These are phyloP conservation scores for Debaryomyces sp. DNA, from an alignment of 1,139 yeast genomes.

Conservation along the genomic window DNA sequence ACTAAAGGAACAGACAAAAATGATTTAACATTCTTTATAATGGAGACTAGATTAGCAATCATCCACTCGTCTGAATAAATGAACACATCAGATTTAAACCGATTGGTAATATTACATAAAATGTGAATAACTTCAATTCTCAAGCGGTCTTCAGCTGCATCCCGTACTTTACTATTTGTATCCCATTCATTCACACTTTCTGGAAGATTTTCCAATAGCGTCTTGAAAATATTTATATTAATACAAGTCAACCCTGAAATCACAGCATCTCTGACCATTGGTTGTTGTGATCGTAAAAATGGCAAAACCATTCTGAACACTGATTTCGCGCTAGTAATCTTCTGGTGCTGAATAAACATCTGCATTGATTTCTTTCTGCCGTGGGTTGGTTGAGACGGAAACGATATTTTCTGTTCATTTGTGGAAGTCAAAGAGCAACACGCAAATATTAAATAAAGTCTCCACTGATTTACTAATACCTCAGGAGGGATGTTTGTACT, in stretches of 20 bases:
- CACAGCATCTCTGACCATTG: slow-evolving; percentile 78
- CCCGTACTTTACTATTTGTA: slow-evolving; percentile 28
- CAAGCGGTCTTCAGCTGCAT: slow-evolving; percentile 47
- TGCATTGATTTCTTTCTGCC: slow-evolving; percentile 75
- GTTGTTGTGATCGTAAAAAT: slow-evolving; percentile 69
- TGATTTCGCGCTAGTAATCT: slow-evolving; percentile 89
- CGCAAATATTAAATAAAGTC: slow-evolving; percentile 83
- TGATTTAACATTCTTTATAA: slow-evolving; percentile 65
- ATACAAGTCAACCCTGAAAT: slow-evolving; percentile 86
- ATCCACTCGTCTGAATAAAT: slow-evolving; percentile 72
- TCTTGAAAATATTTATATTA: slow-evolving; percentile 84
- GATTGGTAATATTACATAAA: slow-evolving; percentile 66
- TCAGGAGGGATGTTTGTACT: slow-evolving; percentile 58
- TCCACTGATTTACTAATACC: slow-evolving; percentile 82
- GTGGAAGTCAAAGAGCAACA: slow-evolving; percentile 92
- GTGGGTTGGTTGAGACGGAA: slow-evolving; percentile 63
- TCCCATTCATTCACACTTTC: slow-evolving; percentile 65
- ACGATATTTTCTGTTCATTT: slow-evolving; percentile 73
- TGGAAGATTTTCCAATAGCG: slow-evolving; percentile 79
- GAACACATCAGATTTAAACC: slow-evolving; percentile 55
- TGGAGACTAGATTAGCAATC: slow-evolving; percentile 61
- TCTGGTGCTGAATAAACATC: slow-evolving; percentile 82
- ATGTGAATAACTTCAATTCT: slow-evolving; percentile 82
- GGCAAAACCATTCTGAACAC: slow-evolving; percentile 90
- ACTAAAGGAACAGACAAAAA: slow-evolving; percentile 61